A percentile compares a stretch with the other conserved stretches of the same genome.
phyloP scores from a whole-genome alignment of 2,329 filamentous ascomycete genomes.

The Onygena corvina region DNA sequence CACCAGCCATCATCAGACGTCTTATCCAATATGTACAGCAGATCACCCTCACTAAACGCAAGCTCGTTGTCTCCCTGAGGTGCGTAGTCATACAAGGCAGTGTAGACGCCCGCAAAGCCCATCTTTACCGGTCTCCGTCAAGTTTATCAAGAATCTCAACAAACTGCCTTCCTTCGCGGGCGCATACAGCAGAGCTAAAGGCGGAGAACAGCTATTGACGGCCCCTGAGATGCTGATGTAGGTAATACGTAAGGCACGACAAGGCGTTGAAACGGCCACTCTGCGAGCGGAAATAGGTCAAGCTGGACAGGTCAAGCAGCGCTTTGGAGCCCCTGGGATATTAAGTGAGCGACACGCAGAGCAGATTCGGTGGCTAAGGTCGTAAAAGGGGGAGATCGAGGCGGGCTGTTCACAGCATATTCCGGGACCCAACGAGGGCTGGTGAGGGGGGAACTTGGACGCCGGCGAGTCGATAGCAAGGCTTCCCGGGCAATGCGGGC shows the following conservation, averaged over 20 bases:
- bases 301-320: not conserved
- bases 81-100: constrained; percentile 82
- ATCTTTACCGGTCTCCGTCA: constrained; percentile 39
- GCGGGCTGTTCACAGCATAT: not conserved
- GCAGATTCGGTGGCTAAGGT: not conserved
- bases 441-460: not conserved
- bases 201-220: not conserved
- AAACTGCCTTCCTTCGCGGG: not conserved
- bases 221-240: not conserved
- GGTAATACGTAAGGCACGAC: constrained; percentile 2
- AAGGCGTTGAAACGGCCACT: not conserved
- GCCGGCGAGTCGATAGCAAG: constrained; percentile 1
- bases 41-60: constrained; percentile 68
- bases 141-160: not conserved
- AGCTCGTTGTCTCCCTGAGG: constrained; percentile 81
- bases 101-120: constrained; percentile 87
- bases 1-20: constrained; percentile 75
- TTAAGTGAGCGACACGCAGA: not conserved
- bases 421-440: not conserved
- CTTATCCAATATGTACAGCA: constrained; percentile 82
- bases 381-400: not conserved
- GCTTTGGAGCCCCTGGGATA: not conserved
- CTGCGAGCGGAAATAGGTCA: not conserved
- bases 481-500: not conserved
- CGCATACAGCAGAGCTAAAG: not conserved